Conservation (phyloP, 1,284 basidiomycete genomes). For the Thelephora terrestris region DNA sequence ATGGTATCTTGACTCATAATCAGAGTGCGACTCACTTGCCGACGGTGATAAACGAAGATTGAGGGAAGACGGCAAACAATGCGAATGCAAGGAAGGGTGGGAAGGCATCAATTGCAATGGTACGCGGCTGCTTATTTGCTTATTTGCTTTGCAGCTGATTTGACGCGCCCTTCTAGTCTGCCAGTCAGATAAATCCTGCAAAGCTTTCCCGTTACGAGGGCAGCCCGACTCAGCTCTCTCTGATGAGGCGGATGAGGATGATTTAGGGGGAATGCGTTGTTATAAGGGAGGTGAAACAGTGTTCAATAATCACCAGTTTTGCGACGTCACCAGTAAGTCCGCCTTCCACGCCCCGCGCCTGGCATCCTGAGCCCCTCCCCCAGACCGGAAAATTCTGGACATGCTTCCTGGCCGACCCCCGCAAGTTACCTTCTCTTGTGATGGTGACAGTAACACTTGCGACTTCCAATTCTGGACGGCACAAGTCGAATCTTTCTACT, state of each 20-base stretch:
- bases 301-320: conserved; percentile 92
- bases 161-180: conserved; percentile 50
- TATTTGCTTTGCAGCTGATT: background rate
- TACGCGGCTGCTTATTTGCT: conserved; percentile 26
- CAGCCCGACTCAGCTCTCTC: conserved; percentile 21
- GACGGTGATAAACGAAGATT: conserved; percentile 82
- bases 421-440: conserved; percentile 92
- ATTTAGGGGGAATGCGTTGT: conserved; percentile 75
- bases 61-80: conserved; percentile 65
- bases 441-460: conserved; percentile 50
- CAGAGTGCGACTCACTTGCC: conserved; percentile 85
- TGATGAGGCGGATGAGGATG: conserved; percentile 36
- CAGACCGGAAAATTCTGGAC: conserved; percentile 83
- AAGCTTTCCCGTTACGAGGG: conserved; percentile 57
- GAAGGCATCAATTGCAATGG: conserved; percentile 94
- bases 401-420: conserved; percentile 83
- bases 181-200: conserved; percentile 70
- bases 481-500: conserved; percentile 92
- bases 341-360: background rate
- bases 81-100: conserved; percentile 92
- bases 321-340: conserved; percentile 87
- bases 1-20: conserved; percentile 1
- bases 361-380: conserved; percentile 5
- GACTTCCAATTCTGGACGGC: conserved; percentile 98
- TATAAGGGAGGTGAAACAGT: conserved; percentile 89